Base-by-base conservation (phyloP, 164 flowering plant genomes). In the Vitis labrusca region DNA sequence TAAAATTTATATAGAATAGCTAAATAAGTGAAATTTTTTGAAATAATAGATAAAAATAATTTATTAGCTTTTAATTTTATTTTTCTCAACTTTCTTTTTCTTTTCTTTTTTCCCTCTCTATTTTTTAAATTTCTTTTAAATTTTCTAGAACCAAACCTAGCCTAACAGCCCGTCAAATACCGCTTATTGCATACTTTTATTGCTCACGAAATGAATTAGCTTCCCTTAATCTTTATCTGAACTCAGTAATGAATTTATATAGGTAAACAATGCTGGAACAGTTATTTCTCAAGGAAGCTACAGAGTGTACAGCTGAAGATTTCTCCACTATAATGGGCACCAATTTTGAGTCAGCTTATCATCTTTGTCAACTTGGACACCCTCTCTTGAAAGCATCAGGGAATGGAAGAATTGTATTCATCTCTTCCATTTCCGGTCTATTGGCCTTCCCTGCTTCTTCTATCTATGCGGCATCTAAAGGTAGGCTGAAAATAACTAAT, bases 321-420 rank as follows among this genome's bases (percentile, higher is more conserved):
- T 62, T 2, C 54, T 30, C 75, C 1, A 14, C 8, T 5, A 14
- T 82, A 15, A 76, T 81, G 83, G 52, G 16, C 1, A 68, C 74
- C 37, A 86, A 85, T 50, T n/a, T 85, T n/a, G 84, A 82, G 52
- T 66, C 82, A 10, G 73, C 85, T 16, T 86, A 59, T 65, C 85
- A 84, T 73, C 32, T 86, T 1, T 68, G 63, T 56, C 89, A 84
- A 74, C 73, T 86, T 6, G 80, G 85, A 37, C 71, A 86, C 29
- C 87, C 85, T 1, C 72, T 77, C 1, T 30, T 86, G 47, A 84
- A 84, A 66, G 85, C 82, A 16, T 79, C 87, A 6, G 84, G 72
- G 29, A 47, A 16, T 50, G 86, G 74, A 64, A 83, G 72, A 50
- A 74, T 86, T 49, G 83, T 86, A 1, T 84, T 84, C 15, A 70